A percentile compares a stretch with the other conserved stretches of the same genome.
These are phyloP conservation scores for Dactylella cylindrospora DNA, from an alignment of 2,329 filamentous ascomycete genomes.

Conservation along the genomic window DNA sequence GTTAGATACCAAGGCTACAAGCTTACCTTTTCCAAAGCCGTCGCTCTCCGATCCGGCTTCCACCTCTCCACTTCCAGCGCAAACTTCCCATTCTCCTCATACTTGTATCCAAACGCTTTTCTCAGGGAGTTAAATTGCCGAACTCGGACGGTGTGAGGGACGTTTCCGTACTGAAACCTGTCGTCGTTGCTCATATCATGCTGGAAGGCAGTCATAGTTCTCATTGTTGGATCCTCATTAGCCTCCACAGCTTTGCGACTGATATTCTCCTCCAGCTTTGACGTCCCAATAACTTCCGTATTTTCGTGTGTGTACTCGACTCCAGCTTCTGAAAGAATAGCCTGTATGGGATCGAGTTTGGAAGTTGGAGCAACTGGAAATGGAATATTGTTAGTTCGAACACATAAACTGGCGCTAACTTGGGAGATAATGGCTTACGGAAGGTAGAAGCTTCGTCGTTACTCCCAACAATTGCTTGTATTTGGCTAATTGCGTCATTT, in stretches of 20 bases:
- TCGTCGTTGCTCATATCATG: slow-evolving; percentile 46
- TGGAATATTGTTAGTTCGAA: too few relatives aligned
- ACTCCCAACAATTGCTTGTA: slow-evolving; percentile 35
- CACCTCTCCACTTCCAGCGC: slow-evolving; percentile 86
- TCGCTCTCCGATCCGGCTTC: slow-evolving; percentile 73
- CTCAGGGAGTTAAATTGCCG: slow-evolving; percentile 94
- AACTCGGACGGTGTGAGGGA: slow-evolving; percentile 68
- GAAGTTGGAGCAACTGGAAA: neutral
- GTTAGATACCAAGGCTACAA: neutral
- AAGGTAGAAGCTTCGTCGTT: slow-evolving; percentile 5
- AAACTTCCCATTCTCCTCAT: slow-evolving; percentile 69
- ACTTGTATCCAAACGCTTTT: slow-evolving; percentile 69
- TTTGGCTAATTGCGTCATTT: slow-evolving; percentile 35
- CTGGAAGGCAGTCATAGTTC: slow-evolving; percentile 45
- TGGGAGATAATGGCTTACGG: neutral
- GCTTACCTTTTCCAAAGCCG: slow-evolving; percentile 37
- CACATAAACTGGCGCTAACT: too few relatives aligned
- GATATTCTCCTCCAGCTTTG: slow-evolving; percentile 84
- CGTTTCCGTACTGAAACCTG: slow-evolving; percentile 52
- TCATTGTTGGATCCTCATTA: slow-evolving; percentile 55
- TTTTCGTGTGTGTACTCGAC: slow-evolving; percentile 97
- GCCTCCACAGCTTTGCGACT: slow-evolving; percentile 72
- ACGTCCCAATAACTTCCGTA: slow-evolving; percentile 87
- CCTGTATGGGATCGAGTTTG: slow-evolving; percentile 72
- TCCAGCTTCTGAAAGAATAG: slow-evolving; percentile 82